Evolutionary conservation across 2,329 filamentous ascomycete species (phyloP), one percentile per base, ranked within the genome.

Genomic region (Microsporum audouinii): DNA sequence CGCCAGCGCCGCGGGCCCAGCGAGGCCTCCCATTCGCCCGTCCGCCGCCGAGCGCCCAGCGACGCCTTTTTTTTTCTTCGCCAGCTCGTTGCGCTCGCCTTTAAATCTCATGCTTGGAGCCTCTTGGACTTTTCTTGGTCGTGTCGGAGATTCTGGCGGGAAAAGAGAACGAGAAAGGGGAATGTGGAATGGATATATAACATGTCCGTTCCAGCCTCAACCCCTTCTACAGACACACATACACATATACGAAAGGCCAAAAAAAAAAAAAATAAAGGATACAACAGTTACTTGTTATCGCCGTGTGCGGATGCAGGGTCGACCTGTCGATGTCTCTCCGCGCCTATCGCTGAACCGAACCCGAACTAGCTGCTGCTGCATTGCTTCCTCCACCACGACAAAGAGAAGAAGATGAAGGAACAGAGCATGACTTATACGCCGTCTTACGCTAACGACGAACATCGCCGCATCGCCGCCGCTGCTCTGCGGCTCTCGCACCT

Each of bases 371-470:
- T 23, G 17, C 17, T 23, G 17, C 17, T 1, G 17, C 17, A 23
- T 23, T 23, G 17, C 17, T 23, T 23, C 17, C 17, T 23, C 17
- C 17, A 43, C 39, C 14, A 23, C 39, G 39, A 43, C 10, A 2
- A 14, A 41, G 38, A 43, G 49, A 53, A 7, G 27, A 33, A 12
- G 14, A n/a, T 10, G 49, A 27, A 33, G 12, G 10, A 8, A 10
- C 47, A 53, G 49, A n/a, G 29, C 55, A 57, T 57, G 55, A 38
- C 33, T 8, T 57, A 57, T 39, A 57, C 55, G 34, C 55, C 55
- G 8, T 57, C 55, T 6, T 57, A 57, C 34, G 33, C 33, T 23
- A 57, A 39, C 55, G 55, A 57, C 38, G 55, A 57, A 38, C 55
- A 57, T 33, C 55, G 55, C 34, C 55, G 55, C 29, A 58, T 33